Percentiles rank a stretch among this genome's conserved stretches.
phyloP scores from a whole-genome alignment of 164 flowering plant species.

The Platanus orientalis region DNA sequence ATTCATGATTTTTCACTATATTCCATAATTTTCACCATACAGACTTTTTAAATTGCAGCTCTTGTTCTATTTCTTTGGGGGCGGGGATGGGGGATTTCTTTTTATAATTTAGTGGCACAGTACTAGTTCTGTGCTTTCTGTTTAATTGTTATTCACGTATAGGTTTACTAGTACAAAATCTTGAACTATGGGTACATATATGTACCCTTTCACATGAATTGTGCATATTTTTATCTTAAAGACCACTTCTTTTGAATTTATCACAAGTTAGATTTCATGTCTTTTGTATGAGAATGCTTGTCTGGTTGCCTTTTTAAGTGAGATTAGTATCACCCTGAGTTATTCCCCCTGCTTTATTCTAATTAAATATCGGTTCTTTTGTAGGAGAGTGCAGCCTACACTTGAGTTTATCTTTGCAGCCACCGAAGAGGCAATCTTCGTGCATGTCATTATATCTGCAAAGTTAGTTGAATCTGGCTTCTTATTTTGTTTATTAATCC shows the following conservation, averaged over 20 bases:
- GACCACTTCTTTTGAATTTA: background rate
- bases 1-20: no score
- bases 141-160: no score
- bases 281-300: background rate
- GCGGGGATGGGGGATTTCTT: no score
- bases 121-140: no score
- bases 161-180: background rate
- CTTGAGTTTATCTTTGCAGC: conserved; percentile 89
- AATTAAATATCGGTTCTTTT: conserved; percentile 13
- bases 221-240: background rate
- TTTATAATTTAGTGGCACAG: no score
- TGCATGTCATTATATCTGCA: conserved; percentile 78
- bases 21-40: no score
- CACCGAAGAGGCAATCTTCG: conserved; percentile 81
- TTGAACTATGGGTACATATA: background rate
- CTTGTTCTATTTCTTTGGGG: no score
- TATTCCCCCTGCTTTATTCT: background rate
- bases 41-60: no score
- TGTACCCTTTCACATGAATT: background rate
- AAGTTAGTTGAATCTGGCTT: conserved; percentile 51
- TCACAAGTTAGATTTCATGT: background rate
- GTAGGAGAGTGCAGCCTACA: conserved; percentile 82
- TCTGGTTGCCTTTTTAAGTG: conserved; percentile 1
- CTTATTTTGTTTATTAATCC: conserved; percentile 1
- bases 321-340: background rate